Conservation (phyloP, 2,329 filamentous ascomycete species). For the Periconia digitata region DNA sequence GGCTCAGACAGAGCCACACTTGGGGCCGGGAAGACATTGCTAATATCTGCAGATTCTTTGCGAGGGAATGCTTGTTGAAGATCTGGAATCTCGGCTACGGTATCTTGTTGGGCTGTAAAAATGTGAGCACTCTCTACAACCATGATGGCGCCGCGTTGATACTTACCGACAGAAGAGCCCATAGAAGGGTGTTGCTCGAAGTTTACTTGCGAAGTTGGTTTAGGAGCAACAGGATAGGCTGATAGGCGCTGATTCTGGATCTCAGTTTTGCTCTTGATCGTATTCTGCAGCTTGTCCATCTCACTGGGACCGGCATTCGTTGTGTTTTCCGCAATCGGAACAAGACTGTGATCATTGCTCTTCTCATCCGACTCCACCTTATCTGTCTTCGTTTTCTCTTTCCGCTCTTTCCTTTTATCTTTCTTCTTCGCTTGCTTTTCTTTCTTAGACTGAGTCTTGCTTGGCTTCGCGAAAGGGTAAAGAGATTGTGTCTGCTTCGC, state of each 20-base stretch:
- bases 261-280: too few species aligned
- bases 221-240: background rate
- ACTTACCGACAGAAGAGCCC: background rate
- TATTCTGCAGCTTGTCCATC: too few species aligned
- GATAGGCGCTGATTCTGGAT: too few species aligned
- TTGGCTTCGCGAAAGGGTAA: slow-evolving; percentile 28
- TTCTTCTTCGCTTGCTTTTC: slow-evolving; percentile 43
- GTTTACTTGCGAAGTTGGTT: background rate
- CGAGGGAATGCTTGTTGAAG: background rate
- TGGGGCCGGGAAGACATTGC: background rate
- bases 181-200: background rate
- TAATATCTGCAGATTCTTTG: background rate
- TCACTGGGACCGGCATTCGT: too few species aligned
- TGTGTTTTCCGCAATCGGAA: background rate
- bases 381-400: slow-evolving; percentile 17
- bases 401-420: slow-evolving; percentile 26
- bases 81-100: background rate
- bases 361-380: slow-evolving; percentile 9
- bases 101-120: background rate
- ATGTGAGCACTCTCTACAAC: background rate
- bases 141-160: background rate
- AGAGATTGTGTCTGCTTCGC: slow-evolving; percentile 33
- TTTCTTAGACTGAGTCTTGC: slow-evolving; percentile 32
- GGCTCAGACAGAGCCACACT: background rate
- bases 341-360: background rate